Evolutionary conservation across 768 basidiomycete species (phyloP).

Genomic region (Lentinus brumalis): DNA sequence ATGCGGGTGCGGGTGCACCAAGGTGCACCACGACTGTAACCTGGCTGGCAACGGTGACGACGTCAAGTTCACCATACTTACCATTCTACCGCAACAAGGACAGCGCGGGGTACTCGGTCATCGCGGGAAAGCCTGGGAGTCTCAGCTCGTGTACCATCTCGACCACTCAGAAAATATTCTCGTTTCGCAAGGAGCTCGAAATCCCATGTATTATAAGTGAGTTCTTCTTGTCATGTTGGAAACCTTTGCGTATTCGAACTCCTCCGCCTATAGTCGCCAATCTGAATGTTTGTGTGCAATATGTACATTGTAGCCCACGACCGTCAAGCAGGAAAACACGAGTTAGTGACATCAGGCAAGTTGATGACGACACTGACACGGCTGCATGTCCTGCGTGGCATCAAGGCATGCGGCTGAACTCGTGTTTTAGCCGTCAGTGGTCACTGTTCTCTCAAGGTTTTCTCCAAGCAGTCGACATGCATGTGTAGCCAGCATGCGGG

Average conservation of each 20-base stretch:
- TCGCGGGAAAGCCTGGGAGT: not conserved
- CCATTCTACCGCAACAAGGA: constrained; percentile 4
- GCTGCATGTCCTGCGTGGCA: no score
- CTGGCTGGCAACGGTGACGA: not conserved
- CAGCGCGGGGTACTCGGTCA: constrained; percentile 7
- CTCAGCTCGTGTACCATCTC: not conserved
- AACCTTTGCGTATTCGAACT: not conserved
- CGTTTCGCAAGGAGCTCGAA: not conserved
- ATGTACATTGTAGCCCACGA: no score
- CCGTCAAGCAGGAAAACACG: no score
- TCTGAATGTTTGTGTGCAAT: not conserved
- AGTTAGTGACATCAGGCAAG: no score
- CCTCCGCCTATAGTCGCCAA: not conserved
- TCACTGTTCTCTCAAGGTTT: no score
- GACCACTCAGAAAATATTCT: not conserved
- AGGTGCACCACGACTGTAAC: not conserved
- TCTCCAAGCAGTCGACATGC: no score
- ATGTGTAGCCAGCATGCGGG: no score
- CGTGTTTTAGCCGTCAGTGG: no score
- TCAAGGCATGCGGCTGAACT: no score
- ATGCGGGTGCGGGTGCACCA: not conserved
- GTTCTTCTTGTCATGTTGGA: not conserved
- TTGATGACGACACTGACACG: no score
- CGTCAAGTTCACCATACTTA: constrained; percentile 2
- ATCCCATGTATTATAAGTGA: not conserved